phyloP scores from a whole-genome alignment of 139 green algal genomes.

The Volvox africanus region DNA sequence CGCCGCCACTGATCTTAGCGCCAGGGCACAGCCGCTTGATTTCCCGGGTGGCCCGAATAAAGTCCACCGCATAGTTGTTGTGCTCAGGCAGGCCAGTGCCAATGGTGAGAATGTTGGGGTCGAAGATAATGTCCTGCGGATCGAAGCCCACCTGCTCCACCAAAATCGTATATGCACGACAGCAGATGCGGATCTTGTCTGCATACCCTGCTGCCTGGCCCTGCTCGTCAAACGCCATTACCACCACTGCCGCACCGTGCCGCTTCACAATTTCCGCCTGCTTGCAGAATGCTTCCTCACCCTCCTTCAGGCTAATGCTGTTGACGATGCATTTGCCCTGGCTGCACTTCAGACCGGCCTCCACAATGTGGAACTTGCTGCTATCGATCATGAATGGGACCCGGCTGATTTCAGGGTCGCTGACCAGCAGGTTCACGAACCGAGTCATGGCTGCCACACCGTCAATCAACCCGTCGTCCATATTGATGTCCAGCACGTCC shows the following conservation, averaged over 20 bases:
- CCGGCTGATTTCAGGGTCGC: slow-evolving; percentile 93
- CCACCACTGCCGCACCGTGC: slow-evolving; percentile 96
- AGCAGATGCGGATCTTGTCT: slow-evolving; percentile 95
- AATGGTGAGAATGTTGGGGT: slow-evolving; percentile 99
- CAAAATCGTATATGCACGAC: slow-evolving; percentile 94
- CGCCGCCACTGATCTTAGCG: slow-evolving; percentile 95
- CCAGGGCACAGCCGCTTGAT: slow-evolving; percentile 97
- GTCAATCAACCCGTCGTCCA: slow-evolving; percentile 98
- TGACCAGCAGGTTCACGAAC: slow-evolving; percentile 97
- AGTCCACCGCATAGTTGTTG: slow-evolving; percentile 99
- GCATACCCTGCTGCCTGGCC: slow-evolving; percentile 81
- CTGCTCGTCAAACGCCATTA: slow-evolving; percentile 99
- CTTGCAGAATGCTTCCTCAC: slow-evolving; percentile 92
- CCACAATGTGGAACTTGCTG: slow-evolving; percentile 97
- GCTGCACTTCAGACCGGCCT: slow-evolving; percentile 96
- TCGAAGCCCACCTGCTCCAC: slow-evolving; percentile 96
- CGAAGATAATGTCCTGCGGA: slow-evolving; percentile 98
- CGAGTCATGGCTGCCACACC: slow-evolving; percentile 95
- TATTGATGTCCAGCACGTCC: slow-evolving; percentile 98
- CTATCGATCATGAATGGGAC: slow-evolving; percentile 99
- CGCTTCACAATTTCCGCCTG: slow-evolving; percentile 86
- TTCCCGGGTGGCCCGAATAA: slow-evolving; percentile 91
- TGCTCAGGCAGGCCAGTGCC: slow-evolving; percentile 98
- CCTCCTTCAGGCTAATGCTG: slow-evolving; percentile 98
- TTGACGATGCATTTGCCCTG: slow-evolving; percentile 99